A percentile compares a stretch with the other conserved stretches of the same genome.
phyloP scores from a whole-genome alignment of 805 yeast species.

The Yamadazyma endophytica region DNA sequence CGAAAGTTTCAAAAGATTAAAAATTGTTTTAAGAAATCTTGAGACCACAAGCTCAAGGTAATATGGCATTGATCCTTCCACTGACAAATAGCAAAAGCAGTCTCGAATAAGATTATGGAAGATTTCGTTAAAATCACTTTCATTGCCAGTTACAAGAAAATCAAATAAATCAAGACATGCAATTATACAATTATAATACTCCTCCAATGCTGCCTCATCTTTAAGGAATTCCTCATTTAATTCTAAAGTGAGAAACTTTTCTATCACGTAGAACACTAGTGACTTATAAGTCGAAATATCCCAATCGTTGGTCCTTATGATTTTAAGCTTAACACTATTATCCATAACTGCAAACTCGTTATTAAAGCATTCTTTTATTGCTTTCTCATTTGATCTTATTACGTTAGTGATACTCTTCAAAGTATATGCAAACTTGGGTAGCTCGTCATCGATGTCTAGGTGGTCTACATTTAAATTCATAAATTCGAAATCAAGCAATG shows the following conservation, averaged over 20 bases:
- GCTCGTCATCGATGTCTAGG: constrained; percentile 51
- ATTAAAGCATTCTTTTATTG: constrained; percentile 45
- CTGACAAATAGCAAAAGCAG: constrained; percentile 19
- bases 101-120: constrained; percentile 38
- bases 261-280: constrained; percentile 42
- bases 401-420: constrained; percentile 51
- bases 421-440: constrained; percentile 59
- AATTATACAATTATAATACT: constrained; percentile 26
- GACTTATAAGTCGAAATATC: constrained; percentile 59
- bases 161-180: constrained; percentile 40
- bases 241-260: constrained; percentile 40
- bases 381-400: constrained; percentile 41
- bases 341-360: constrained; percentile 59
- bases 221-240: constrained; percentile 16
- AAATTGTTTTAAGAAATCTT: constrained; percentile 23
- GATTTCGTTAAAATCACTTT: constrained; percentile 44
- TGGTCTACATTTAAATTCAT: constrained; percentile 21
- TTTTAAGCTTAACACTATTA: constrained; percentile 37
- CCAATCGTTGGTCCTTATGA: constrained; percentile 42
- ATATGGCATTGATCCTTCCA: constrained; percentile 6
- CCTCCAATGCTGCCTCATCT: constrained; percentile 12
- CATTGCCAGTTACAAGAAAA: constrained; percentile 53
- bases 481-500: constrained; percentile 42
- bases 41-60: constrained; percentile 26
- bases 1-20: constrained; percentile 25